Base-by-base conservation (phyloP, 164 flowering plant genomes). In the Nelumbo lutea region DNA sequence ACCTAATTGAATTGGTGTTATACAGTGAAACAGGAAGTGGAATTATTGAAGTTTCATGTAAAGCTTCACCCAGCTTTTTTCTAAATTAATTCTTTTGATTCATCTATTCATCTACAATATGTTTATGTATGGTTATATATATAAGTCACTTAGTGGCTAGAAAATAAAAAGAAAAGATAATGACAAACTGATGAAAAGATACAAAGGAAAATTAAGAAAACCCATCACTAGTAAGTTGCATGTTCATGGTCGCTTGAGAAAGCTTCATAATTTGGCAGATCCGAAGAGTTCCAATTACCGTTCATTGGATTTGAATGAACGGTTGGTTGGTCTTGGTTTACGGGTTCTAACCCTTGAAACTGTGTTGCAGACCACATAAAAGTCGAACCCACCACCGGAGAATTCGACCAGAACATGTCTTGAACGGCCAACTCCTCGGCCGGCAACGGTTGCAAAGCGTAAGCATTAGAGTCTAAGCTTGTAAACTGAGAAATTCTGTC, bases 391-490 rank as follows among this genome's bases (percentile, higher is more conserved):
- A 59, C 45, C 1, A 65, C 5, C 9, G 69, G 73, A 51, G 68
- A 65, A 69, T 68, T 62, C 39, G 62, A 73, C 76, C 76, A 73
- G 38, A 68, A 64, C 67, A 63, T 56, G 43, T 65, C 77, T 42
- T 65, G 61, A 44, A 40, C 10, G 15, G 11, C 66, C 9, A 70
- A 27, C 9, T 76, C 84, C 56, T 78, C 80, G 4, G 79, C 70
- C 7, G 81, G 80, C 5, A 5, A 27, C 71, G 83, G 56, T 42
- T 81, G 84, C 81, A 86, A 73, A 53, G 56, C 77, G 47, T 60
- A 67, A 68, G 47, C 51, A 45, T 44, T 57, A 1, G 65, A 41
- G n/a, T 71, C 70, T 41, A 66, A 27, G 3, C 42, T 40, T 6
- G 38, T 41, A 51, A 42, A 56, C 42, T 68, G 66, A 9, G 69